These are phyloP conservation scores for Vaccinium macrocarpon DNA, from an alignment of 148 eudicot species.

Conservation along the genomic window DNA sequence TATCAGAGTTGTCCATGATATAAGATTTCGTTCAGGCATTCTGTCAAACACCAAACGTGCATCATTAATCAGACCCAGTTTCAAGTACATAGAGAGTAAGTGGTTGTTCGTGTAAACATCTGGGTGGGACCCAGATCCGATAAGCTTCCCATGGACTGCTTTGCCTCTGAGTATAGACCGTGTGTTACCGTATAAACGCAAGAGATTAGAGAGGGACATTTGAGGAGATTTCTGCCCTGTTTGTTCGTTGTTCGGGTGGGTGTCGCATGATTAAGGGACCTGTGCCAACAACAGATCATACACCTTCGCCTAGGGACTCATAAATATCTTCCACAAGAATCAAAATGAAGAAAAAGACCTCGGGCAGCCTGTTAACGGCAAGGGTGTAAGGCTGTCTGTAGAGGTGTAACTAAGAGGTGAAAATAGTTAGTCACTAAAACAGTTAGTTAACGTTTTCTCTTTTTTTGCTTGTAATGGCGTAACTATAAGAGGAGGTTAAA, in stretches of 20 bases:
- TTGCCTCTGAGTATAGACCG: constrained; percentile 27
- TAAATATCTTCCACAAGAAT: no score
- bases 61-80: constrained; percentile 19
- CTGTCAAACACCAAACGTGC: constrained; percentile 40
- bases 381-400: no score
- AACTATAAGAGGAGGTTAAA: no score
- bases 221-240: neutral
- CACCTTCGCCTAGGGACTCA: no score
- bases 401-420: no score
- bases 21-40: constrained; percentile 36
- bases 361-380: no score
- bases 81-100: constrained; percentile 33
- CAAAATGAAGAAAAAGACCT: no score
- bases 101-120: constrained; percentile 39
- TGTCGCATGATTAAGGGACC: neutral
- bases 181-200: constrained; percentile 25
- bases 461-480: no score
- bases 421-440: no score
- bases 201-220: constrained; percentile 25
- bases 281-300: no score
- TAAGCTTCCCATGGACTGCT: constrained; percentile 31
- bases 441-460: no score
- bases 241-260: neutral
- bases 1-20: constrained; percentile 38
- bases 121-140: constrained; percentile 24